Base-by-base conservation (phyloP, 768 basidiomycete species). In the Cyclocybe cylindracea region DNA sequence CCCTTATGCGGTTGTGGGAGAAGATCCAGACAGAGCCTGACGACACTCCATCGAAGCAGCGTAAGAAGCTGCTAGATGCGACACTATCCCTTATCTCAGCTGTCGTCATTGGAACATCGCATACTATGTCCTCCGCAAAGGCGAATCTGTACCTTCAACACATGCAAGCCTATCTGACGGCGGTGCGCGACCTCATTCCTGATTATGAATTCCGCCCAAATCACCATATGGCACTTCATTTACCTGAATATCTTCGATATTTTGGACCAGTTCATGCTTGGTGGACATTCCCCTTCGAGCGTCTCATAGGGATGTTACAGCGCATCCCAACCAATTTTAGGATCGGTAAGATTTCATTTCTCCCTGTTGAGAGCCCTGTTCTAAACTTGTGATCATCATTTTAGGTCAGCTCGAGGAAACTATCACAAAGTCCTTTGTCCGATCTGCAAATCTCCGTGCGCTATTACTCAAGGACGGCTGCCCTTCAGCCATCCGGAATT, bases 191-290 rank as follows among this genome's bases (percentile, higher is more conserved):
- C 0, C 61, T 78, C 1, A 77, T 66, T 48, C 70, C 66, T 2
- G 55, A 63, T 8, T 60, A 61, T 10, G 44, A 36, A 0, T 50
- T 74, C 13, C 43, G 52, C 4, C 65, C 71, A 2, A 75, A 74
- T 42, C 70, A 77, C 9, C 78, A 78, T 49, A 51, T 74, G 19
- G 54, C 71, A 0, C 53, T 80, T 29, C 77, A 79, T 56, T 48
- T 76, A 13, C 55, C 51, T 1, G 51, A 69, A 19, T 62, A 61
- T 39, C 56, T 79, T 2, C 43, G 39, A 1, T 48, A 56, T 0
- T 73, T 66, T 58, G 72, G 76, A 0, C 73, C 75, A 3, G 61
- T 63, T 10, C 71, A 68, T 42, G 55, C n/a, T n/a, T n/a, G n/a
- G n/a, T n/a, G n/a, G n/a, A n/a, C n/a, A n/a, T n/a, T n/a, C n/a